Evolutionary conservation across 2,329 filamentous ascomycete genomes (phyloP).

Genomic region (Phaeophleospora eucalypticola): DNA sequence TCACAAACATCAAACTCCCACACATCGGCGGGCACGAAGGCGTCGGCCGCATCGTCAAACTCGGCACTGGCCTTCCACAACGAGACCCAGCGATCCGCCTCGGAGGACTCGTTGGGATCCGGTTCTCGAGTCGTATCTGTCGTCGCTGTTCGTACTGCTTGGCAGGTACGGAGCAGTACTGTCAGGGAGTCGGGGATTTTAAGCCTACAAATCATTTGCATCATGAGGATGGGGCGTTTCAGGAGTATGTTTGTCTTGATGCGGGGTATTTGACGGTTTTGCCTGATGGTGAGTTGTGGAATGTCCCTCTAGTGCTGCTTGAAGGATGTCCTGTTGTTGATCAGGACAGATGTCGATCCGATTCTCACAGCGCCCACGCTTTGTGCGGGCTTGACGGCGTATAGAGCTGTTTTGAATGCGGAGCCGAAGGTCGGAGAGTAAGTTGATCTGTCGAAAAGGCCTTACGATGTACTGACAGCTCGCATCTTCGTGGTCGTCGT

Average conservation of each 20-base stretch:
- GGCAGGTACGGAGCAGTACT: slow-evolving; percentile 41
- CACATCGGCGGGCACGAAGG: slow-evolving; percentile 48
- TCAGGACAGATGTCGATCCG: slow-evolving; percentile 38
- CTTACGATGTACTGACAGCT: neutral
- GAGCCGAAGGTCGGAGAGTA: slow-evolving; percentile 39
- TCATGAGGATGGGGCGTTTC: slow-evolving; percentile 46
- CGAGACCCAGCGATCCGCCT: slow-evolving; percentile 34
- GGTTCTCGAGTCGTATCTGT: slow-evolving; percentile 42
- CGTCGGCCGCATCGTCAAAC: slow-evolving; percentile 39
- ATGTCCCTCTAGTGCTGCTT: too few species aligned
- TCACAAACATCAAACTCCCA: slow-evolving; percentile 43
- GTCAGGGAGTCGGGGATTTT: slow-evolving; percentile 20
- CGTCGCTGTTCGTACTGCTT: slow-evolving; percentile 43
- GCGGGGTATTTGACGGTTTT: slow-evolving; percentile 42
- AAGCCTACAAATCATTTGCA: slow-evolving; percentile 44
- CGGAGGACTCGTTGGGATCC: slow-evolving; percentile 42
- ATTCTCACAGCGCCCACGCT: slow-evolving; percentile 40
- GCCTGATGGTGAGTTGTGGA: slow-evolving; percentile 19
- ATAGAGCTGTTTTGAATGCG: slow-evolving; percentile 44
- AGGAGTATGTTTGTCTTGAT: slow-evolving; percentile 44
- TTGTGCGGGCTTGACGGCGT: slow-evolving; percentile 44
- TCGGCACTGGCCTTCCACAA: slow-evolving; percentile 36
- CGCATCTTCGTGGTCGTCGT: slow-evolving; percentile 36
- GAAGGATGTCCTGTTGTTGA: neutral
- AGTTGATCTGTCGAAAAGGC: slow-evolving; percentile 4